A percentile compares a stretch with the other conserved stretches of the same genome.
These are phyloP conservation scores for Boletus subluridellus DNA, from an alignment of 1,284 basidiomycete genomes.

Conservation along the genomic window DNA sequence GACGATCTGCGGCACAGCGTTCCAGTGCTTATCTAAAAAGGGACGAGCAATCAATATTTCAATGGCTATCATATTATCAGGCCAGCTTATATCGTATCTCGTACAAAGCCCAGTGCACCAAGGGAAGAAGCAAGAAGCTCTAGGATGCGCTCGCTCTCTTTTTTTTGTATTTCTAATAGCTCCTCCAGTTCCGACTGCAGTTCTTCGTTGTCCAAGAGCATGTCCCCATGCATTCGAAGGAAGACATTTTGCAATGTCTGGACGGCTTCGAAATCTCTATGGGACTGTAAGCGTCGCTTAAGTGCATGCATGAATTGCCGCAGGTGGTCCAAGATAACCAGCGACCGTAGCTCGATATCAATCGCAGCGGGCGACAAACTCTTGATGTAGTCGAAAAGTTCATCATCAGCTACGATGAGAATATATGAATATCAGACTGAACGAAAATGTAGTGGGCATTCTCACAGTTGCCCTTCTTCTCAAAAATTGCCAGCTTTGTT, in stretches of 20 bases:
- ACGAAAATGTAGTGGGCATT: not conserved
- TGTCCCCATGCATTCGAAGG: conserved; percentile 80
- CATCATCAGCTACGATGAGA: conserved; percentile 51
- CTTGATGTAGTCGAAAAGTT: conserved; percentile 85
- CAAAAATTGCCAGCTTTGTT: conserved; percentile 59
- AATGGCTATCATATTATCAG: not conserved
- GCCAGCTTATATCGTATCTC: conserved; percentile 40
- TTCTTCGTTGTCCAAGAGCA: conserved; percentile 69
- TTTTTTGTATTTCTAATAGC: conserved; percentile 61
- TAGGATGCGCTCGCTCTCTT: conserved; percentile 70
- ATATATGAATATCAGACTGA: not conserved
- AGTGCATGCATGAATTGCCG: conserved; percentile 74
- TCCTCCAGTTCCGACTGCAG: conserved; percentile 53
- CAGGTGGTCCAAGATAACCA: conserved; percentile 66
- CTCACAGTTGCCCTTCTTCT: conserved; percentile 68
- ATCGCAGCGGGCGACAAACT: conserved; percentile 85
- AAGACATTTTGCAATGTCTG: conserved; percentile 88
- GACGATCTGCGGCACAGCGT: not conserved
- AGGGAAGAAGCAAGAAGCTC: conserved; percentile 68
- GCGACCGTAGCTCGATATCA: conserved; percentile 85
- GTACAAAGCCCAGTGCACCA: conserved; percentile 69
- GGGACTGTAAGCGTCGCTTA: conserved; percentile 67
- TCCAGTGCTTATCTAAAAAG: conserved; percentile 27
- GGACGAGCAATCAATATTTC: not conserved
- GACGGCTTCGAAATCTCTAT: conserved; percentile 92